Evolutionary conservation across 768 basidiomycete genomes (phyloP).

Genomic region (Trametes sanguinea): DNA sequence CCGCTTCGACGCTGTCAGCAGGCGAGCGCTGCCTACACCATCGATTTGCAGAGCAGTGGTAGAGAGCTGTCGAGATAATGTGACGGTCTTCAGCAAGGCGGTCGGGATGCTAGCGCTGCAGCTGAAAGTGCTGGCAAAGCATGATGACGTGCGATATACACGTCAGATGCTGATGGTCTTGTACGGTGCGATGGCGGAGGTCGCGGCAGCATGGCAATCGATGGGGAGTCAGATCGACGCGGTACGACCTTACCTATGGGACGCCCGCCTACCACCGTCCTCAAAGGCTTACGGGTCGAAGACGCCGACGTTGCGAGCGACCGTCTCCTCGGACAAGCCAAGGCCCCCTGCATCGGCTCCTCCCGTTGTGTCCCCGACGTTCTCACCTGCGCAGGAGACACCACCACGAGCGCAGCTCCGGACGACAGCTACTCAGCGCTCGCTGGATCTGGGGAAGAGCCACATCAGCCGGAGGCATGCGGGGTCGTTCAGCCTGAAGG

Average conservation of each 20-base stretch:
- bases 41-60: conserved; percentile 74
- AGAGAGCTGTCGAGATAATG: conserved; percentile 81
- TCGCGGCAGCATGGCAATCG: conserved; percentile 80
- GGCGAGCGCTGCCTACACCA: conserved; percentile 67
- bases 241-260: conserved; percentile 63
- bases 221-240: conserved; percentile 72
- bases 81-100: conserved; percentile 85
- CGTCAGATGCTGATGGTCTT: conserved; percentile 84
- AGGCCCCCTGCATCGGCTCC: conserved; percentile 31
- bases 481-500: conserved; percentile 93
- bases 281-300: conserved; percentile 32
- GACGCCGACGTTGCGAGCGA: conserved; percentile 10
- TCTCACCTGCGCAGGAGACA: conserved; percentile 28
- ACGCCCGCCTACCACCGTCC: conserved; percentile 40
- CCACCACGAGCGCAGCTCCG: conserved; percentile 32
- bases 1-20: conserved; percentile 82
- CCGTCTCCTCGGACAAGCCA: conserved; percentile 20
- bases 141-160: conserved; percentile 85
- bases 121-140: conserved; percentile 69
- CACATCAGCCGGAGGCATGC: conserved; percentile 79
- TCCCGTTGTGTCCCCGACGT: conserved; percentile 32
- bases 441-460: conserved; percentile 40
- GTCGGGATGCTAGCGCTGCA: conserved; percentile 80
- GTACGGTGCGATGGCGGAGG: conserved; percentile 88
- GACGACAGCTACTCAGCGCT: conserved; percentile 30